A percentile compares a stretch with the other conserved stretches of the same genome.
Evolutionary conservation across 208 protist genomes (phyloP).

Genomic region (Trypanosomatidae sp.): DNA sequence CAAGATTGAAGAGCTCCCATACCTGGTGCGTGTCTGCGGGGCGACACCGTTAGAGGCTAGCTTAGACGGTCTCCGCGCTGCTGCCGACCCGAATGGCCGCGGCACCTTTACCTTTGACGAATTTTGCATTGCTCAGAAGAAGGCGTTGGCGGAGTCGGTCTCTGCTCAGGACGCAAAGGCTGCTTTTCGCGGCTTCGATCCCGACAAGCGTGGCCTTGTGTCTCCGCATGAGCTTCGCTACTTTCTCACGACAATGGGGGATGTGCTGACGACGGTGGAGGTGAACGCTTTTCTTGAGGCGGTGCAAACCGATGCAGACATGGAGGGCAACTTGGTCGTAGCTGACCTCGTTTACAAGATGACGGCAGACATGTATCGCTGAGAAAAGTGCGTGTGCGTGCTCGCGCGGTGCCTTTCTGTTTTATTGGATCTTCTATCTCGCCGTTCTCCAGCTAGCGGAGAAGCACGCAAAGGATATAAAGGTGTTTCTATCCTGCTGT

Average conservation of each 20-base stretch:
- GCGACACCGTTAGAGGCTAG: constrained; percentile 66
- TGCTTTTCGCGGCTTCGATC: constrained; percentile 94
- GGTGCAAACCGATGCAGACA: constrained; percentile 83
- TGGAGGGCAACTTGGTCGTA: constrained; percentile 86
- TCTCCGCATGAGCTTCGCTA: constrained; percentile 92
- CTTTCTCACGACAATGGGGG: constrained; percentile 94
- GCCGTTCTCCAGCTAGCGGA: no score
- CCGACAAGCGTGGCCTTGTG: constrained; percentile 91
- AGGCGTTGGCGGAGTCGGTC: constrained; percentile 54
- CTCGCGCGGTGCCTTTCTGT: no score
- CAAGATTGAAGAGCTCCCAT: constrained; percentile 45
- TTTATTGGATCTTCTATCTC: no score
- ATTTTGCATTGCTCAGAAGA: constrained; percentile 71
- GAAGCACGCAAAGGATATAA: no score
- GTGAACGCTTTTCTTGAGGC: constrained; percentile 90
- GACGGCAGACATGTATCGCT: constrained; percentile 78
- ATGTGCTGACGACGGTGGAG: constrained; percentile 90
- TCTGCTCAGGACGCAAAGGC: constrained; percentile 78
- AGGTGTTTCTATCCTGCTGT: no score
- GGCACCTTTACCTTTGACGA: constrained; percentile 75
- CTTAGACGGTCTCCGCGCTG: constrained; percentile 44
- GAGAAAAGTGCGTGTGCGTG: no score
- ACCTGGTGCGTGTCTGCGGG: constrained; percentile 75
- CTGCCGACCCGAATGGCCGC: constrained; percentile 66
- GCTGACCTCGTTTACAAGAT: constrained; percentile 83